Conservation (phyloP, 1,139 yeast genomes). For the Saccharomyces hybrid region DNA sequence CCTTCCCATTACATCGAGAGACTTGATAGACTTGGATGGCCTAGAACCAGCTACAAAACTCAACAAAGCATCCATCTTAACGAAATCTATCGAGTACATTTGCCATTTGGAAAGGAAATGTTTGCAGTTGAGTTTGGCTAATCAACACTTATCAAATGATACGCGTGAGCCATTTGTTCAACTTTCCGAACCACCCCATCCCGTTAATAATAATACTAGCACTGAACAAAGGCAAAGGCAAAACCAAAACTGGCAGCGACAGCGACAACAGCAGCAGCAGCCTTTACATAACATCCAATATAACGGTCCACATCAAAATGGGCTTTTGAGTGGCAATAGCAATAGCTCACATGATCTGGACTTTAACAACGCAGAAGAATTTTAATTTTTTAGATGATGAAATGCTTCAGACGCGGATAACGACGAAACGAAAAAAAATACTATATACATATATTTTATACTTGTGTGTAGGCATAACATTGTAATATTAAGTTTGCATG, state of each 20-base stretch:
- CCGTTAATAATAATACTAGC: not conserved
- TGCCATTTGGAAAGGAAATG: constrained; percentile 72
- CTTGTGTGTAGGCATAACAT: not conserved
- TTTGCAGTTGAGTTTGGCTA: constrained; percentile 4
- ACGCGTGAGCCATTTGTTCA: not conserved
- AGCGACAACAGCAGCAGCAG: constrained; percentile 6
- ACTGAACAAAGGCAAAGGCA: not conserved
- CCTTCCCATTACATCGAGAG: constrained; percentile 31
- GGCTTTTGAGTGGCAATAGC: not conserved
- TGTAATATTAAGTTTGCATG: not conserved
- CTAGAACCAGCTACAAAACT: constrained; percentile 79
- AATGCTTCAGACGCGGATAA: not conserved
- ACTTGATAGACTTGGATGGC: constrained; percentile 55
- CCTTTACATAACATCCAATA: constrained; percentile 8
- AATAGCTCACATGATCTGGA: not conserved
- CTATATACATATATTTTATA: not conserved
- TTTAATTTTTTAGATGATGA: not conserved
- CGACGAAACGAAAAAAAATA: not conserved
- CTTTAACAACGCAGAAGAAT: not conserved
- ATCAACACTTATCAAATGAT: not conserved
- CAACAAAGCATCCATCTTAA: constrained; percentile 81
- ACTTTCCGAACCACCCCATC: not conserved
- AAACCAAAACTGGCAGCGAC: constrained; percentile 2
- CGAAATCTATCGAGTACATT: constrained; percentile 88
- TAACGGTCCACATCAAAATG: constrained; percentile 3